Conservation (phyloP, 768 basidiomycete species). For the Xerocomellus chrysenteron region DNA sequence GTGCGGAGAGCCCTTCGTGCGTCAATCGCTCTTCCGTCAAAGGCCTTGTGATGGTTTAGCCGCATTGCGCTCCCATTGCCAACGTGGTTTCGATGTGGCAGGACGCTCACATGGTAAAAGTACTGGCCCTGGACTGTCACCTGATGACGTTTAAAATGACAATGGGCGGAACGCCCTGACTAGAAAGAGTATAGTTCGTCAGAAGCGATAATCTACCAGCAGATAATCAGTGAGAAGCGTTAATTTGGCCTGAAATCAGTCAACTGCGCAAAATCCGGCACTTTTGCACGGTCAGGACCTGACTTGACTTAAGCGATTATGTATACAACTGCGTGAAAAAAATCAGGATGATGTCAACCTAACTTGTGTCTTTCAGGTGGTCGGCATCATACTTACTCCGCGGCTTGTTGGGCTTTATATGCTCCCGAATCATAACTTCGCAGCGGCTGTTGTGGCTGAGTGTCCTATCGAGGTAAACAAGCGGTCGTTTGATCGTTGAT, state of each 20-base stretch:
- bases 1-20: not conserved
- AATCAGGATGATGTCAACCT: conserved; percentile 8
- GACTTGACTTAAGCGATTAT: not conserved
- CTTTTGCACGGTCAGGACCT: not conserved
- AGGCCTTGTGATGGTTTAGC: not conserved
- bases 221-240: not conserved
- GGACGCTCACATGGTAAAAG: conserved; percentile 1
- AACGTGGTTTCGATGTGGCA: not conserved
- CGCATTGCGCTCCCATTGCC: not conserved
- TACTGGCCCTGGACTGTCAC: not conserved
- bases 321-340: not conserved
- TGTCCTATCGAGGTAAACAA: not conserved
- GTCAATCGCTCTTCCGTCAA: not conserved
- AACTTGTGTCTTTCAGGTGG: conserved; percentile 4
- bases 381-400: not conserved
- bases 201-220: not conserved
- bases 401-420: not conserved
- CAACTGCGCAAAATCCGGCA: not conserved
- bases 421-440: conserved; percentile 6
- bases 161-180: not conserved
- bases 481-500: not conserved
- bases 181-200: not conserved
- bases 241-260: conserved; percentile 1
- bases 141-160: conserved; percentile 4
- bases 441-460: not conserved